Conservation (phyloP, 1,139 yeast genomes). For the Spathaspora sp. region DNA sequence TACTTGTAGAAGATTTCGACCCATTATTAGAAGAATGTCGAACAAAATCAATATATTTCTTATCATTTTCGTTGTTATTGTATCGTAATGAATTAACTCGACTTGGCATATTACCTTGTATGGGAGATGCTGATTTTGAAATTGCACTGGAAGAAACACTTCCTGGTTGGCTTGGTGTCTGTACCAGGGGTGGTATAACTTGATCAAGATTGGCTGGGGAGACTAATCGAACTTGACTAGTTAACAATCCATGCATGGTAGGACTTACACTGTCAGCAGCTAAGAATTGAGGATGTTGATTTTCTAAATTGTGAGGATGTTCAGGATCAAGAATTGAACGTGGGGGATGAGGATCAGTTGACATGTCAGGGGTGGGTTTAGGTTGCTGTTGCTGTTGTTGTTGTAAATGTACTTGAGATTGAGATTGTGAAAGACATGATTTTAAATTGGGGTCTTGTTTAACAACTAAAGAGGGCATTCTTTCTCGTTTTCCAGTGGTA, state of each 20-base stretch:
- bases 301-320: slow-evolving; percentile 6
- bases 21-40: slow-evolving; percentile 12
- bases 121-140: slow-evolving; percentile 3
- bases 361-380: neutral
- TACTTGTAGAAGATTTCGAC: slow-evolving; percentile 6
- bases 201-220: slow-evolving; percentile 5
- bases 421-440: slow-evolving; percentile 22
- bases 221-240: slow-evolving; percentile 3
- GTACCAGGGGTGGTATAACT: slow-evolving; percentile 8
- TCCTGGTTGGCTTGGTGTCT: slow-evolving; percentile 5
- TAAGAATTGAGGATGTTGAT: slow-evolving; percentile 22
- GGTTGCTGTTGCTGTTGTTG: neutral
- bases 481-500: slow-evolving; percentile 5
- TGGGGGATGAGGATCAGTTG: neutral
- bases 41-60: slow-evolving; percentile 14
- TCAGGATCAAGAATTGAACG: neutral
- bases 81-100: slow-evolving; percentile 18
- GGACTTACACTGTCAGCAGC: slow-evolving; percentile 24
- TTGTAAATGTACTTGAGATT: neutral
- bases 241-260: slow-evolving; percentile 21
- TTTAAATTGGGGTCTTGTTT: slow-evolving; percentile 24
- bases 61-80: slow-evolving; percentile 14
- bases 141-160: slow-evolving; percentile 7
- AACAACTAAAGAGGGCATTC: slow-evolving; percentile 16
- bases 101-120: slow-evolving; percentile 4